Percentiles rank a stretch among this genome's conserved stretches.
These are phyloP conservation scores for Aureobasidium sp. DNA, from an alignment of 2,329 filamentous ascomycete species.

Conservation along the genomic window DNA sequence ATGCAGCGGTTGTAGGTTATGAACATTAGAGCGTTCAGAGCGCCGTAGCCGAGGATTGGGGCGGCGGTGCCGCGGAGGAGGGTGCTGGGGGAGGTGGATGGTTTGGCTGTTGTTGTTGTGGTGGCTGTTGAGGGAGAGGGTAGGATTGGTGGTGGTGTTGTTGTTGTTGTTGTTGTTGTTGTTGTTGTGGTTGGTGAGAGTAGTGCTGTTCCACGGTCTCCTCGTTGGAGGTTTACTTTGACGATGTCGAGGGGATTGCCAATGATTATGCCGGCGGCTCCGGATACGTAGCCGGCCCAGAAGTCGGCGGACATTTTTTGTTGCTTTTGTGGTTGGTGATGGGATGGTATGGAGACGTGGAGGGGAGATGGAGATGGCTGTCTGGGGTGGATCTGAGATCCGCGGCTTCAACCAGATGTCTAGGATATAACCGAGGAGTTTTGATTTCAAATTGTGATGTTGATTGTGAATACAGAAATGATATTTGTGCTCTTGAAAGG, in stretches of 20 bases:
- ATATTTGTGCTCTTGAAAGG: neutral
- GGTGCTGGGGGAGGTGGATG: slow-evolving; percentile 18
- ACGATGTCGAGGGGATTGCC: slow-evolving; percentile 67
- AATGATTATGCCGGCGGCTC: slow-evolving; percentile 75
- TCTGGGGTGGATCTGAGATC: neutral
- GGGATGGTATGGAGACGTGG: neutral
- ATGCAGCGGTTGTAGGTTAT: slow-evolving; percentile 84
- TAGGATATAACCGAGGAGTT: neutral
- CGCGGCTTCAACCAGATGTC: neutral
- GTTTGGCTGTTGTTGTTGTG: neutral
- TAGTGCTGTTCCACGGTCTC: slow-evolving; percentile 15
- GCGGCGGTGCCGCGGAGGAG: slow-evolving; percentile 59
- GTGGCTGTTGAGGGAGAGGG: neutral
- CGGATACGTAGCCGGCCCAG: slow-evolving; percentile 86
- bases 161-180: neutral
- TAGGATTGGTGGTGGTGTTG: neutral
- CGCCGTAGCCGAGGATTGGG: slow-evolving; percentile 81
- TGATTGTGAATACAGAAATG: no score
- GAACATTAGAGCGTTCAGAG: slow-evolving; percentile 83
- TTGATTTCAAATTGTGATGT: neutral
- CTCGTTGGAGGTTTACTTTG: slow-evolving; percentile 72
- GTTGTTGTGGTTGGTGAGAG: neutral
- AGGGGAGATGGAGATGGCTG: neutral
- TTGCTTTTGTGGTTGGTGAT: neutral
- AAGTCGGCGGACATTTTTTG: slow-evolving; percentile 72